Percentiles rank a stretch among this genome's conserved stretches.
These are phyloP conservation scores for Agrocybe chaxingu DNA, from an alignment of 768 basidiomycete genomes.

Conservation along the genomic window DNA sequence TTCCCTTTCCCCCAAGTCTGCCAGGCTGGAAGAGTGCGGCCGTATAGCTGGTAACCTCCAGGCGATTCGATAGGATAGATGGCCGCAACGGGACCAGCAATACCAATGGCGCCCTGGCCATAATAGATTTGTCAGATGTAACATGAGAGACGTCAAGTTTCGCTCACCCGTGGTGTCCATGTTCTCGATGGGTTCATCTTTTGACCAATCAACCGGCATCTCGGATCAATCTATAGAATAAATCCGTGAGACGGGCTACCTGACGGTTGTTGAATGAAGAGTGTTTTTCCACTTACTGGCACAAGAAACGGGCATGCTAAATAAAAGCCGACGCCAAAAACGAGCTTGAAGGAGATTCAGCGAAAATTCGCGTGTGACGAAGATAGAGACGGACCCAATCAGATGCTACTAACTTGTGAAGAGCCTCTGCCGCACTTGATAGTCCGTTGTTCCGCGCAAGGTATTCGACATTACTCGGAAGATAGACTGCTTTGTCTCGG, in stretches of 20 bases:
- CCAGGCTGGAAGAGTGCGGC: conserved; percentile 64
- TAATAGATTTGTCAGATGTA: not conserved
- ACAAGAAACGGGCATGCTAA: conserved; percentile 62
- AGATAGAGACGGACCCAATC: conserved; percentile 38
- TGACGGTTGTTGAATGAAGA: not conserved
- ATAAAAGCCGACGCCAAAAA: conserved; percentile 63
- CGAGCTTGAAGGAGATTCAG: conserved; percentile 36
- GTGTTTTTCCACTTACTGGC: conserved; percentile 35
- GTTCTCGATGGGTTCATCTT: conserved; percentile 77
- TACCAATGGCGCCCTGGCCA: conserved; percentile 61
- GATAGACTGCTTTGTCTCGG: conserved; percentile 57
- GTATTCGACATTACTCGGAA: conserved; percentile 69
- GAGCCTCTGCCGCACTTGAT: conserved; percentile 36
- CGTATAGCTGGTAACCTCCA: conserved; percentile 65
- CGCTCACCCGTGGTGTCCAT: conserved; percentile 54
- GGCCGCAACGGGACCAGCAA: conserved; percentile 63
- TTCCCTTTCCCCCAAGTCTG: conserved; percentile 55
- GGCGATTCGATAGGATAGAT: conserved; percentile 66
- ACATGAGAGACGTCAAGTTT: not conserved
- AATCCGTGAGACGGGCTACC: not conserved
- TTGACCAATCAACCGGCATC: conserved; percentile 58
- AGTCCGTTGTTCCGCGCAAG: conserved; percentile 63
- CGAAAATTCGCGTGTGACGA: not conserved
- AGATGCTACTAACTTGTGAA: conserved; percentile 43
- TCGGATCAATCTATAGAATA: conserved; percentile 46